Evolutionary conservation across 805 yeast genomes (phyloP), one percentile per base, ranked within the genome.

Genomic region (Candida vartiovaarae): DNA sequence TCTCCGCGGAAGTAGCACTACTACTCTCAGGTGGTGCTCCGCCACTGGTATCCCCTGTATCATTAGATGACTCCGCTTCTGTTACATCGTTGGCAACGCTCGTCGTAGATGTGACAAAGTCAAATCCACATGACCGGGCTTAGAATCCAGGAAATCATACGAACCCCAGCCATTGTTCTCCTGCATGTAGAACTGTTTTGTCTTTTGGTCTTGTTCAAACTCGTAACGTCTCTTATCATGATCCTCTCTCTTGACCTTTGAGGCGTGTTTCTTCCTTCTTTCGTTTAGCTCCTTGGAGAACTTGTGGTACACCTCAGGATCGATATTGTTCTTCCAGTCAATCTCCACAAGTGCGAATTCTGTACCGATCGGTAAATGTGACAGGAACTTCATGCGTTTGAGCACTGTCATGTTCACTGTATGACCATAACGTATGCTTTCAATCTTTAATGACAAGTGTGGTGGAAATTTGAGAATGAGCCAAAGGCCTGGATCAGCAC

Each of bases 361-460:
- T 0, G 96, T 83, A 2, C 97, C 97, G 28, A 77, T 60, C 0
- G 99, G 97, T 24, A 89, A 63, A 61, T 91, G 91, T 1, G 84
- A 73, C 44, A 93, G 64, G 60, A 84, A 88, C 61, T 88, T 90
- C 59, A 73, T 73, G 51, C 80, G 77, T 41, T 75, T 74, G 55
- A 83, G 50, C 3, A 62, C 48, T n/a, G 77, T 78, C 11, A 76
- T 80, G 0, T 82, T 75, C 3, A 82, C 75, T 23, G 83, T 69
- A 25, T 75, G 75, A 32, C 84, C 95, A 56, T 74, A 75, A 39
- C 68, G 74, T 33, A 91, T 75, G 57, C 81, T 82, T 52, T 87
- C 95, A 6, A 90, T 74, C 34, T 71, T 74, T 8, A 78, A 75
- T 4, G 74, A 63, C 8, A 91, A 57, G 1, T 75, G 65, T 5